Evolutionary conservation across 2,329 filamentous ascomycete species (phyloP).

Genomic region (Apiospora saccharicola): DNA sequence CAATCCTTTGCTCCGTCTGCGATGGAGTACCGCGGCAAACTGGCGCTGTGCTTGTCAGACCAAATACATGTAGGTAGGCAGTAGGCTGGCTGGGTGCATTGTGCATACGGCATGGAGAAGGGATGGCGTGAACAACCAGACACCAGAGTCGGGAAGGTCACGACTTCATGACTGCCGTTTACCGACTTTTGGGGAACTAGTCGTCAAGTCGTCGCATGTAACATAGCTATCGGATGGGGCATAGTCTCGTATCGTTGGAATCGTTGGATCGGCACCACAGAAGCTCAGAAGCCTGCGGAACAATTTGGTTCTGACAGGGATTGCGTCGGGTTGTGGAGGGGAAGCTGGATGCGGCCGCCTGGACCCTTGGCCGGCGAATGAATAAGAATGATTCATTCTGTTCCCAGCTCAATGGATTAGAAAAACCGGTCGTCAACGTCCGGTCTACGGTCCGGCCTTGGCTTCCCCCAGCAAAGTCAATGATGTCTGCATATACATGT

Average conservation of each 20-base stretch:
- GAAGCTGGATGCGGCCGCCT: not conserved
- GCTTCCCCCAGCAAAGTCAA: not conserved
- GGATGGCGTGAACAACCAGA: not conserved
- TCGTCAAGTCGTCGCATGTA: not conserved
- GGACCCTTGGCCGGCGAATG: constrained; percentile 2
- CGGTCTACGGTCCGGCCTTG: not conserved
- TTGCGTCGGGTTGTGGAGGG: not conserved
- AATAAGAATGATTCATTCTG: not conserved
- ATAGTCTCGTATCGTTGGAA: not conserved
- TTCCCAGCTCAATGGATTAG: not conserved
- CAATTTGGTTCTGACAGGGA: not conserved
- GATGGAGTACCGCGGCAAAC: not conserved
- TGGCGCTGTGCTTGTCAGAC: not conserved
- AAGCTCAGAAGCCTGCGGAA: constrained; percentile 19
- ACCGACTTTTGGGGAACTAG: constrained; percentile 8
- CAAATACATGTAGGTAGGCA: too few species aligned
- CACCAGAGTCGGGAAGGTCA: not conserved
- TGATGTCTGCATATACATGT: not conserved
- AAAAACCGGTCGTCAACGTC: not conserved
- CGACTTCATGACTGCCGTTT: not conserved
- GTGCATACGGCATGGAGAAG: not conserved
- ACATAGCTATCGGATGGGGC: not conserved
- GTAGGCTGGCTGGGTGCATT: not conserved
- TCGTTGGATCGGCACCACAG: constrained; percentile 1
- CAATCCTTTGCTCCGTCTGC: not conserved